Conservation (phyloP, 2,329 filamentous ascomycete genomes). For the Pseudogymnoascus sp. region DNA sequence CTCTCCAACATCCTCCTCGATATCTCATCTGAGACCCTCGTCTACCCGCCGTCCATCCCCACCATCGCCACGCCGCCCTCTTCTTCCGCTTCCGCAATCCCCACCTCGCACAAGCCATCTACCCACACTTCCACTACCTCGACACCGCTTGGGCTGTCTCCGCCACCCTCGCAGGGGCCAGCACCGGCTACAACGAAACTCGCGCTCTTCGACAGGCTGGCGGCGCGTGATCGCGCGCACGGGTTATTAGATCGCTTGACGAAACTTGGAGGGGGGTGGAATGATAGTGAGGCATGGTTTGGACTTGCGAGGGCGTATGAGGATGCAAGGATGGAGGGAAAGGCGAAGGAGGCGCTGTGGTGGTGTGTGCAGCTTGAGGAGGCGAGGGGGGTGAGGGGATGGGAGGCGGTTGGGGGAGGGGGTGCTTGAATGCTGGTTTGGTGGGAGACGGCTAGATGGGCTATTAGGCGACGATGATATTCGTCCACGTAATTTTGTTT, state of each 20-base stretch:
- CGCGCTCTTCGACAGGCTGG: slow-evolving; percentile 56
- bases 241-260: slow-evolving; percentile 74
- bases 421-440: slow-evolving; percentile 28
- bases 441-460: background rate
- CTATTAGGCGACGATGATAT: background rate
- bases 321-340: slow-evolving; percentile 72
- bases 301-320: slow-evolving; percentile 80
- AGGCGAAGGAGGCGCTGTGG: slow-evolving; percentile 89
- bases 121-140: background rate
- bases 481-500: slow-evolving; percentile 14
- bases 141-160: background rate
- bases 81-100: slow-evolving; percentile 20
- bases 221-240: slow-evolving; percentile 81
- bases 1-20: slow-evolving; percentile 81
- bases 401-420: slow-evolving; percentile 60
- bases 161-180: background rate
- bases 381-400: slow-evolving; percentile 66
- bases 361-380: slow-evolving; percentile 97
- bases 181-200: slow-evolving; percentile 16
- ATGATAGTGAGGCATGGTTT: slow-evolving; percentile 89
- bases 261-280: slow-evolving; percentile 81
- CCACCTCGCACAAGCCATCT: background rate
- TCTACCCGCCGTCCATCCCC: slow-evolving; percentile 44
- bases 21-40: slow-evolving; percentile 63
- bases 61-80: slow-evolving; percentile 20